Evolutionary conservation across 2,329 filamentous ascomycete species (phyloP).

Genomic region (Dothidotthia symphoricarpi): DNA sequence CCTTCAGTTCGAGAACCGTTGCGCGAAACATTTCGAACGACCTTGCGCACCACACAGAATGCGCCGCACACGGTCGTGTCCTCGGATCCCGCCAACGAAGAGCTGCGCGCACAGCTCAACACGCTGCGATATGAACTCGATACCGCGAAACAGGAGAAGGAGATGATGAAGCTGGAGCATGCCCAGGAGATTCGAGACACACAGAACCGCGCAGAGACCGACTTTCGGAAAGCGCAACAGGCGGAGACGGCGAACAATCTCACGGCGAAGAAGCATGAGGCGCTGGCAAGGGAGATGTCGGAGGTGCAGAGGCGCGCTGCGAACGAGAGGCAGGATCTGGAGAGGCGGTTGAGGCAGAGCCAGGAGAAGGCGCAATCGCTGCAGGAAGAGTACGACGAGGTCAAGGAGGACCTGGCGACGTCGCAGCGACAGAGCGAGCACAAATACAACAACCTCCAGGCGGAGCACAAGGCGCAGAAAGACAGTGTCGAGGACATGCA

Average conservation of each 20-base stretch:
- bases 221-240: constrained; percentile 67
- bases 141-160: constrained; percentile 82
- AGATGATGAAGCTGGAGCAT: constrained; percentile 73
- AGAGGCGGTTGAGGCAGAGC: constrained; percentile 54
- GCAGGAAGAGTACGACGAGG: constrained; percentile 81
- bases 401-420: constrained; percentile 69
- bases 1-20: constrained; percentile 33
- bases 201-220: constrained; percentile 77
- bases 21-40: constrained; percentile 43
- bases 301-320: constrained; percentile 54
- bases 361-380: constrained; percentile 71
- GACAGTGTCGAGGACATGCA: constrained; percentile 60
- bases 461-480: constrained; percentile 59
- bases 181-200: constrained; percentile 81
- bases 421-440: constrained; percentile 65
- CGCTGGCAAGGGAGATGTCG: constrained; percentile 54
- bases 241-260: constrained; percentile 55
- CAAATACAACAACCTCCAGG: constrained; percentile 60
- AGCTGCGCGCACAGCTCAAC: constrained; percentile 85
- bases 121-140: constrained; percentile 84
- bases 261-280: constrained; percentile 55
- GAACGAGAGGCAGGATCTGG: constrained; percentile 56
- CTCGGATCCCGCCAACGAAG: constrained; percentile 60
- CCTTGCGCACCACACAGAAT: constrained; percentile 45
- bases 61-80: constrained; percentile 39